Conservation (phyloP, 306 rosid species). For the Sophora flavescens region DNA sequence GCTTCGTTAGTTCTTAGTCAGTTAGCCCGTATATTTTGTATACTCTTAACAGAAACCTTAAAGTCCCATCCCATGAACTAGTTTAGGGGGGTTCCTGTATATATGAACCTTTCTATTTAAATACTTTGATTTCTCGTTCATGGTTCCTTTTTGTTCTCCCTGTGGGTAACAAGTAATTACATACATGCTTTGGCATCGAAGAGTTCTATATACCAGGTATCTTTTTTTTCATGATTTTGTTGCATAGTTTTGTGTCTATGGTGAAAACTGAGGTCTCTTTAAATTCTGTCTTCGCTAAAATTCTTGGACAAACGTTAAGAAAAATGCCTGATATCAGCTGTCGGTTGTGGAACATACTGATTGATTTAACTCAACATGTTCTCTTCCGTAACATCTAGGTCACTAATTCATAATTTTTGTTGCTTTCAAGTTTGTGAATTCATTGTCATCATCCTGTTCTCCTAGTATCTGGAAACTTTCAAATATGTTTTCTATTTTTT, state of each 20-base stretch:
- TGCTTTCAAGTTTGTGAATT: constrained; percentile 16
- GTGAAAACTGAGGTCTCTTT: not conserved
- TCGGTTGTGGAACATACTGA: not conserved
- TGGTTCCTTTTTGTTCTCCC: constrained; percentile 4
- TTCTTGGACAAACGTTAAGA: constrained; percentile 23
- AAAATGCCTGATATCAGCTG: constrained; percentile 23
- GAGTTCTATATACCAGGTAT: constrained; percentile 7
- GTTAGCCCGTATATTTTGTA: no score
- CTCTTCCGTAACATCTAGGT: not conserved
- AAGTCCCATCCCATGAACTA: not conserved
- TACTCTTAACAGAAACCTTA: no score
- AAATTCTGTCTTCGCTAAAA: constrained; percentile 15
- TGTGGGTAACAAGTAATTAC: not conserved
- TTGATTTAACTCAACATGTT: not conserved
- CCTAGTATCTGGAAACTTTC: not conserved
- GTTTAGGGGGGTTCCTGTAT: constrained; percentile 19
- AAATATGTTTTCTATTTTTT: not conserved
- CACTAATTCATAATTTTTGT: not conserved
- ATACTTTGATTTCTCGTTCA: constrained; percentile 24
- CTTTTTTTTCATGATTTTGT: not conserved
- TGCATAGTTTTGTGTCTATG: constrained; percentile 15
- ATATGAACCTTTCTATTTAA: constrained; percentile 25
- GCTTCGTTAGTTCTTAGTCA: no score
- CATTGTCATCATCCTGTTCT: constrained; percentile 1
- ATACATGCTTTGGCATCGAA: constrained; percentile 23